phyloP scores from a whole-genome alignment of 2,329 filamentous ascomycete genomes.

The Penicillium palitans region DNA sequence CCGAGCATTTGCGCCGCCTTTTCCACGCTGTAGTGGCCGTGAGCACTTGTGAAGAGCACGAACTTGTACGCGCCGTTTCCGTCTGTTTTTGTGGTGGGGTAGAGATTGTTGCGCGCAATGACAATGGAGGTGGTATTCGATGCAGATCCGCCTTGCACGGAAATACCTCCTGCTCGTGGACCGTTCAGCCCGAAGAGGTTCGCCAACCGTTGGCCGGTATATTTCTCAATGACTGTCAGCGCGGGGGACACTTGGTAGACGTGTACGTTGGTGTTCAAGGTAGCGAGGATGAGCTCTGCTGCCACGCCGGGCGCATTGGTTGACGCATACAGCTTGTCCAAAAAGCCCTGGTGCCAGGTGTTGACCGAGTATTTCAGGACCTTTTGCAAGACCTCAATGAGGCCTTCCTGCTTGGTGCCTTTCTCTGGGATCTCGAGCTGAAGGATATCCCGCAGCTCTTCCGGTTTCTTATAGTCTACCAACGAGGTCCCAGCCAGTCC shows the following conservation, averaged over 20 bases:
- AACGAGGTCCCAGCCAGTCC: constrained; percentile 61
- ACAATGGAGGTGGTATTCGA: constrained; percentile 85
- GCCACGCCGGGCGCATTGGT: constrained; percentile 85
- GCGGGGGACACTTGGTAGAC: constrained; percentile 93
- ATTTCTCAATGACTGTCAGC: constrained; percentile 83
- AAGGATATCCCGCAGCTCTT: constrained; percentile 58
- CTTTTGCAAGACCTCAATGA: constrained; percentile 68
- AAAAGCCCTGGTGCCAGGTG: constrained; percentile 96
- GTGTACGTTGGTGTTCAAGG: constrained; percentile 91
- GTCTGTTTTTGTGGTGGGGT: constrained; percentile 70
- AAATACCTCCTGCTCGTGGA: constrained; percentile 68
- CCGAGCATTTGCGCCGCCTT: constrained; percentile 93
- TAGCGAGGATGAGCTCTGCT: constrained; percentile 78
- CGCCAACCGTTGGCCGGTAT: constrained; percentile 71
- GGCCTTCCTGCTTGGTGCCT: constrained; percentile 64
- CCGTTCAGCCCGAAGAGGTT: constrained; percentile 73
- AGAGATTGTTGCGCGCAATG: constrained; percentile 82
- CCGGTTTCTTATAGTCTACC: constrained; percentile 62
- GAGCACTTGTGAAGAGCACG: constrained; percentile 81
- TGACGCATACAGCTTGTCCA: constrained; percentile 92
- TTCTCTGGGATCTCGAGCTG: constrained; percentile 56
- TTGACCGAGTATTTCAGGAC: constrained; percentile 88
- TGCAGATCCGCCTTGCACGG: constrained; percentile 75
- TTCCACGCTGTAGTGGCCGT: constrained; percentile 92
- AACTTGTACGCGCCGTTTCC: constrained; percentile 69